phyloP scores from a whole-genome alignment of 371 early-diverging fungal species.

The Fennellomyces sp. region DNA sequence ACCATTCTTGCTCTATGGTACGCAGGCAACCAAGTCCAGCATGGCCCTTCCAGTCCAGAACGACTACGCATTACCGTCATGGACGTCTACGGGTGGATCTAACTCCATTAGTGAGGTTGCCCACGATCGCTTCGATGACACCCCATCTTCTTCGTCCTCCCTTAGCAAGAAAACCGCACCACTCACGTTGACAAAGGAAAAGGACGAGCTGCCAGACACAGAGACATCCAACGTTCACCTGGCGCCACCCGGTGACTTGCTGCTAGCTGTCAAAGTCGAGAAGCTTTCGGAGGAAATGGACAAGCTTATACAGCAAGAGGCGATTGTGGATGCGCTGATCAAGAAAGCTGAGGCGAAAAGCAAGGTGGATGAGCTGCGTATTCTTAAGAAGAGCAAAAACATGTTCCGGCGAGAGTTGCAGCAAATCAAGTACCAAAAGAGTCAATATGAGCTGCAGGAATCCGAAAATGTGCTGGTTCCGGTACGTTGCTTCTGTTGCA shows the following conservation, averaged over 20 bases:
- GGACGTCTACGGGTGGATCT: slow-evolving; percentile 42
- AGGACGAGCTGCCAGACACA: neutral
- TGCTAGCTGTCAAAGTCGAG: slow-evolving; percentile 58
- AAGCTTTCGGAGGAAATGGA: slow-evolving; percentile 58
- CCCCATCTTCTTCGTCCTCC: neutral
- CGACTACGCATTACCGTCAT: slow-evolving; percentile 28
- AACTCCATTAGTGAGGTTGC: slow-evolving; percentile 34
- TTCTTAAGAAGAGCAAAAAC: slow-evolving; percentile 62
- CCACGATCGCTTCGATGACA: slow-evolving; percentile 22
- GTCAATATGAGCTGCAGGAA: slow-evolving; percentile 65
- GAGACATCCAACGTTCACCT: slow-evolving; percentile 46
- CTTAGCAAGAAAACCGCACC: neutral
- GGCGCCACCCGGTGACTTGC: slow-evolving; percentile 73
- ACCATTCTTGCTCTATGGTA: slow-evolving; percentile 21
- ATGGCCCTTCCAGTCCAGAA: slow-evolving; percentile 45
- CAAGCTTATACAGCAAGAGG: slow-evolving; percentile 65
- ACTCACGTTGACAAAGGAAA: neutral
- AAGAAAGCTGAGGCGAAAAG: slow-evolving; percentile 51
- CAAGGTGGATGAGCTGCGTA: slow-evolving; percentile 47
- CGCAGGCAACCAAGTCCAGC: slow-evolving; percentile 29
- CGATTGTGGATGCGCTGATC: slow-evolving; percentile 68
- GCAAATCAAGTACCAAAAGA: slow-evolving; percentile 68
- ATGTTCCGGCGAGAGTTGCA: slow-evolving; percentile 63
- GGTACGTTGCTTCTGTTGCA: slow-evolving; percentile 14
- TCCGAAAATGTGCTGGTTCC: slow-evolving; percentile 72